Conservation (phyloP, 257 asterid species). For the Rauvolfia tetraphylla region DNA sequence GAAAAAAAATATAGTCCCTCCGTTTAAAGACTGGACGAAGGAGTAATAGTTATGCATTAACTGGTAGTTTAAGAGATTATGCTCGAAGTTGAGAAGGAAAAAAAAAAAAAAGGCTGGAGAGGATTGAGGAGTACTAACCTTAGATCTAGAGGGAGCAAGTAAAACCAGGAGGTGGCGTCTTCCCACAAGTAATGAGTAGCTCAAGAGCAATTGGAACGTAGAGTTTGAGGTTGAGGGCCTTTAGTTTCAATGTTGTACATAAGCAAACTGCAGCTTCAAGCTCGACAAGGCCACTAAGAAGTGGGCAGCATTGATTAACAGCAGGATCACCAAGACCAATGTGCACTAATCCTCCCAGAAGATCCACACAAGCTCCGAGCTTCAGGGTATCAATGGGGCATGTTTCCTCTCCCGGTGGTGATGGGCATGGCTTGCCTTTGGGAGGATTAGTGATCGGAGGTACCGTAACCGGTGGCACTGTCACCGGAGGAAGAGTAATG, state of each 20-base stretch:
- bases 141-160: conserved; percentile 61
- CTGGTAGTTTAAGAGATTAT: no score
- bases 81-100: background rate
- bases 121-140: conserved; percentile 10
- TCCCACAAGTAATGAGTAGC: conserved; percentile 76
- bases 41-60: no score
- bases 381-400: conserved; percentile 76
- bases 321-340: conserved; percentile 71
- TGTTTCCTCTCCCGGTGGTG: conserved; percentile 27
- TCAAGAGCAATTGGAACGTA: conserved; percentile 77
- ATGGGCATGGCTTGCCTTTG: conserved; percentile 16
- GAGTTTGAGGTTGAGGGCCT: conserved; percentile 54
- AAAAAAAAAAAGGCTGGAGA: background rate
- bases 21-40: no score
- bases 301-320: conserved; percentile 70
- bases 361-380: conserved; percentile 82
- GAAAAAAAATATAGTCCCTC: no score
- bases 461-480: conserved; percentile 20
- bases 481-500: conserved; percentile 9
- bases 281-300: conserved; percentile 59
- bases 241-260: conserved; percentile 65
- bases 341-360: conserved; percentile 68
- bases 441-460: conserved; percentile 23
- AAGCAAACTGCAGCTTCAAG: conserved; percentile 75
- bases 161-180: conserved; percentile 86